Percentiles rank a stretch among this genome's conserved stretches.
Evolutionary conservation across 2,329 filamentous ascomycete species (phyloP).

Genomic region (Trichoderma sp.): DNA sequence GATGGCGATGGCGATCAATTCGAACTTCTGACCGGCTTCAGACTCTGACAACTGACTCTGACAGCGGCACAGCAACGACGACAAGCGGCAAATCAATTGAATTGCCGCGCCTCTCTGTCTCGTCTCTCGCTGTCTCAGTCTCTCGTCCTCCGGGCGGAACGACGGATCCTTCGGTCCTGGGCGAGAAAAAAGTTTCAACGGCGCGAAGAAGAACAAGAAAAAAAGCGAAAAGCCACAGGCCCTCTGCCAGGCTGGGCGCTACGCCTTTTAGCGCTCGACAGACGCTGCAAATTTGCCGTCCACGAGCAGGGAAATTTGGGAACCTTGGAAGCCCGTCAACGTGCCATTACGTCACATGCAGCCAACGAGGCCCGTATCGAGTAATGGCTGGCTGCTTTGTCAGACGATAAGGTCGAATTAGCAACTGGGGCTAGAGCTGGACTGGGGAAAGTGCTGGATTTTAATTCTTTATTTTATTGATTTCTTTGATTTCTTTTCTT

Average conservation of each 20-base stretch:
- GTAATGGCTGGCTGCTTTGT: not conserved
- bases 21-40: not conserved
- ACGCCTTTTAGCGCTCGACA: not conserved
- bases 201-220: not conserved
- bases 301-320: not conserved
- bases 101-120: not conserved
- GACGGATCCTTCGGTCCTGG: slow-evolving; percentile 15
- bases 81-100: not conserved
- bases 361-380: not conserved
- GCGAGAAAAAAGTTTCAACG: not conserved
- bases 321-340: too few relatives aligned
- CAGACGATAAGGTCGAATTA: not conserved
- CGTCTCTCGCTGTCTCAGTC: too few relatives aligned
- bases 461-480: not conserved
- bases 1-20: not conserved
- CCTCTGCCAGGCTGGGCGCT: not conserved
- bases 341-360: slow-evolving; percentile 3
- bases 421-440: not conserved
- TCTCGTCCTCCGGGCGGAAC: not conserved
- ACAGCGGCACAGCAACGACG: not conserved
- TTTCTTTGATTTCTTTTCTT: not conserved
- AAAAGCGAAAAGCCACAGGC: not conserved
- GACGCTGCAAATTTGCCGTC: slow-evolving; percentile 2
- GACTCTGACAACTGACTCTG: not conserved
- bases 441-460: not conserved